phyloP scores from a whole-genome alignment of 108 stramenopile genomes.

The Nannochloropsis gaditana region DNA sequence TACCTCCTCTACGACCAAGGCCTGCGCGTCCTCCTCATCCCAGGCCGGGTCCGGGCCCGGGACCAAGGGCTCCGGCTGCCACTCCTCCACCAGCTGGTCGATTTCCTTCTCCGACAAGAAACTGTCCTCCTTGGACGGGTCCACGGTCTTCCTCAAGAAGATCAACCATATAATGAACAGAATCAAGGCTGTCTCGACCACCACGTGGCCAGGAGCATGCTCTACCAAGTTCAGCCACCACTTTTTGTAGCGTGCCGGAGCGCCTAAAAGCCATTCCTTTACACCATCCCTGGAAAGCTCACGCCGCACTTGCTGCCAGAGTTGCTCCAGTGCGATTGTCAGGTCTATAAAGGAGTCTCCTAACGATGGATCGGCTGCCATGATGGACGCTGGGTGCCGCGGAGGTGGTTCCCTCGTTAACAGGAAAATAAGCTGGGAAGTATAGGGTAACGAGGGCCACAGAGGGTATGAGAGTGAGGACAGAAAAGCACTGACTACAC shows the following conservation, averaged over 20 bases:
- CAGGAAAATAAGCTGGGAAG: too few relatives aligned
- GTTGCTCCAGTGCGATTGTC: background rate
- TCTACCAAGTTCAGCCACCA: slow-evolving; percentile 45
- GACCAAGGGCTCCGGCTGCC: slow-evolving; percentile 78
- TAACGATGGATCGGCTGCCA: background rate
- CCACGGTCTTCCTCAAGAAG: slow-evolving; percentile 55
- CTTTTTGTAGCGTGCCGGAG: slow-evolving; percentile 34
- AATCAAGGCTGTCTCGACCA: slow-evolving; percentile 86
- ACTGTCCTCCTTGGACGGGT: slow-evolving; percentile 54
- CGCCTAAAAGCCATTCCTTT: slow-evolving; percentile 26
- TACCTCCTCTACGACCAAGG: slow-evolving; percentile 20
- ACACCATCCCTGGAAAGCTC: slow-evolving; percentile 28
- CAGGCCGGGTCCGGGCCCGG: slow-evolving; percentile 36
- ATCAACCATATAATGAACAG: slow-evolving; percentile 72
- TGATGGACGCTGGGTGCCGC: background rate
- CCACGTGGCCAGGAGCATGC: slow-evolving; percentile 63
- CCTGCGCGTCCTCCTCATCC: slow-evolving; percentile 25
- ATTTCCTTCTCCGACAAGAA: slow-evolving; percentile 46
- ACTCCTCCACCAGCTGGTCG: slow-evolving; percentile 78
- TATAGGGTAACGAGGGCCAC: too few relatives aligned
- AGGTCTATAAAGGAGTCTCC: slow-evolving; percentile 13
- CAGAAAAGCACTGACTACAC: too few relatives aligned
- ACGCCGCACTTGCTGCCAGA: background rate
- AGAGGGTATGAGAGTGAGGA: too few relatives aligned
- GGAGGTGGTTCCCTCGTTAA: too few relatives aligned